These are phyloP conservation scores for Cornus controversa DNA, from an alignment of 148 eudicot species.

Conservation along the genomic window DNA sequence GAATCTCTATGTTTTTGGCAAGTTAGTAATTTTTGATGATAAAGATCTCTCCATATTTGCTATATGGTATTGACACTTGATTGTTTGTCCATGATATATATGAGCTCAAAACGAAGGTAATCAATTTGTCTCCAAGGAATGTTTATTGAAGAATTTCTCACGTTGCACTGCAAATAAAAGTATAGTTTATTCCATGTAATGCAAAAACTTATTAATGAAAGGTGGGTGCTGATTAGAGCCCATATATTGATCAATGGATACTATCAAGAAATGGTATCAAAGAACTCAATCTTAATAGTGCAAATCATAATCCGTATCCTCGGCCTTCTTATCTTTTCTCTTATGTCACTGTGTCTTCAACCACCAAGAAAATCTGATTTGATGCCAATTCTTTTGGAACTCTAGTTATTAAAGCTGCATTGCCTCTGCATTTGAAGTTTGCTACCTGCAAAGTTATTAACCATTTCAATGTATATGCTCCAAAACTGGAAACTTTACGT, in stretches of 20 bases:
- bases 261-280: constrained; percentile 8
- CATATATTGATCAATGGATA: constrained; percentile 1
- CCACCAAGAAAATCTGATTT: not conserved
- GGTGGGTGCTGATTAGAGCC: too few species aligned
- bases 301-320: not conserved
- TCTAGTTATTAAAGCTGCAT: not conserved
- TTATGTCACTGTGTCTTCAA: not conserved
- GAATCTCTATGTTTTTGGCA: too few species aligned
- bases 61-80: too few species aligned
- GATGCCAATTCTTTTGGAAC: not conserved
- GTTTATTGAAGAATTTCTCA: too few species aligned
- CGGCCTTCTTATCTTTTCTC: constrained; percentile 2
- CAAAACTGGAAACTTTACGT: not conserved
- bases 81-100: too few species aligned
- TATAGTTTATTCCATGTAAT: too few species aligned
- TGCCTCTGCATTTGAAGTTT: not conserved
- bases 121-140: too few species aligned
- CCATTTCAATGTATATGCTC: not conserved
- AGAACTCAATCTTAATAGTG: not conserved
- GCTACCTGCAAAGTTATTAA: not conserved
- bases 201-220: too few species aligned
- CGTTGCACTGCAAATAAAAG: too few species aligned
- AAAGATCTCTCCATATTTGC: too few species aligned
- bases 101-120: too few species aligned
- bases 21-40: too few species aligned